These are phyloP conservation scores for Phallus indusiatus DNA, from an alignment of 768 basidiomycete species.

Conservation along the genomic window DNA sequence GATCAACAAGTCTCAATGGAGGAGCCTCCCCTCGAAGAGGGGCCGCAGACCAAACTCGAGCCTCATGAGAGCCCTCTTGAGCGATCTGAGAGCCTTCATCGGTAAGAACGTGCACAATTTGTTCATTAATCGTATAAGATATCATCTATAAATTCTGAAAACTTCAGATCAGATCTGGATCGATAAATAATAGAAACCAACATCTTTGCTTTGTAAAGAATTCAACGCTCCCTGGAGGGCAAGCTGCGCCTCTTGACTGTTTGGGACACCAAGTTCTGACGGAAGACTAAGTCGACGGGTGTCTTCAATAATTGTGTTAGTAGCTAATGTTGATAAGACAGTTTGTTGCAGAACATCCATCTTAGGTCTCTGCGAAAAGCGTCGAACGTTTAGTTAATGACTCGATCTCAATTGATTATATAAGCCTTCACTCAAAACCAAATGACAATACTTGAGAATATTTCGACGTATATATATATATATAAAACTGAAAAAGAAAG, in stretches of 20 bases:
- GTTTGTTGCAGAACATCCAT: slow-evolving; percentile 74
- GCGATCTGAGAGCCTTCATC: slow-evolving; percentile 77
- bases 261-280: slow-evolving; percentile 43
- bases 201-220: slow-evolving; percentile 80
- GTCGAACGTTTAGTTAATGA: not conserved
- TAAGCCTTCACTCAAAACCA: not conserved
- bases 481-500: not conserved
- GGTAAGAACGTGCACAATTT: slow-evolving; percentile 63
- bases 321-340: slow-evolving; percentile 63
- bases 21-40: slow-evolving; percentile 60
- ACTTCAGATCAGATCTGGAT: slow-evolving; percentile 5
- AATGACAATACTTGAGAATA: not conserved
- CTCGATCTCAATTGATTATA: not conserved
- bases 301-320: slow-evolving; percentile 47
- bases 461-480: slow-evolving; percentile 26
- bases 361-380: slow-evolving; percentile 31
- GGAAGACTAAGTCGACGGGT: slow-evolving; percentile 62
- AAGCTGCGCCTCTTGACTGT: slow-evolving; percentile 70
- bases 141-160: slow-evolving; percentile 56
- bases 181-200: slow-evolving; percentile 22
- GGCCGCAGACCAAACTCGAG: slow-evolving; percentile 82
- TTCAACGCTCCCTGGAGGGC: slow-evolving; percentile 85
- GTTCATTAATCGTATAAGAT: slow-evolving; percentile 67
- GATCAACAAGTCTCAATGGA: slow-evolving; percentile 54
- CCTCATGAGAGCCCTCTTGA: slow-evolving; percentile 85